These are phyloP conservation scores for Neohortaea acidophila DNA, from an alignment of 495 filamentous ascomycete genomes.

Conservation along the genomic window DNA sequence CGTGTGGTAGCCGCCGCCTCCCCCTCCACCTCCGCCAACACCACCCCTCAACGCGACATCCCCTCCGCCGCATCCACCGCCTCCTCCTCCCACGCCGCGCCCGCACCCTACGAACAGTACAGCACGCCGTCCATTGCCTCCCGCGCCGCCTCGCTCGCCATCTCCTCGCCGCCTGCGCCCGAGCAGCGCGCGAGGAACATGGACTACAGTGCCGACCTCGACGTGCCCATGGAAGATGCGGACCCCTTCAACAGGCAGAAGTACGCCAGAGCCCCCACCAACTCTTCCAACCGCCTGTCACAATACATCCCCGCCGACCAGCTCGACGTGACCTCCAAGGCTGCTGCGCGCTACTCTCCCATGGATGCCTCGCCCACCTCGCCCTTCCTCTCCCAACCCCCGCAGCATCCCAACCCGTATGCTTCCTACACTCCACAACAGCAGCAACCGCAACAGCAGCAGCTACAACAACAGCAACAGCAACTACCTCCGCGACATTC, in stretches of 20 bases:
- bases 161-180: slow-evolving; percentile 19
- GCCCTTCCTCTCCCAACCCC: slow-evolving; percentile 43
- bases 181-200: slow-evolving; percentile 13
- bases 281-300: slow-evolving; percentile 42
- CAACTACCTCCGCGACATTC: slow-evolving; percentile 38
- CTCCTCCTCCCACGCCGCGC: slow-evolving; percentile 5
- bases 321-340: slow-evolving; percentile 55
- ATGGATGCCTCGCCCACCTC: slow-evolving; percentile 66
- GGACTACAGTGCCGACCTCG: slow-evolving; percentile 45
- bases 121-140: slow-evolving; percentile 21
- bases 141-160: slow-evolving; percentile 22
- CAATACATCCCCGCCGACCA: slow-evolving; percentile 38
- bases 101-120: too few species aligned
- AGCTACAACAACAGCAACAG: slow-evolving; percentile 38
- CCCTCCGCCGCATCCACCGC: not conserved
- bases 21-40: too few species aligned
- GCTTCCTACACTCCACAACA: slow-evolving; percentile 31
- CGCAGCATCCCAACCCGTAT: slow-evolving; percentile 39
- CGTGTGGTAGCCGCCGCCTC: too few species aligned
- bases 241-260: slow-evolving; percentile 71
- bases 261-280: slow-evolving; percentile 44
- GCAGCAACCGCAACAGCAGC: slow-evolving; percentile 41
- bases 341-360: slow-evolving; percentile 84
- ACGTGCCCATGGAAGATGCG: slow-evolving; percentile 85
- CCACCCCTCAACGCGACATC: not conserved